phyloP scores from a whole-genome alignment of 176 grass and related monocot species.

The Rhynchospora pubera region DNA sequence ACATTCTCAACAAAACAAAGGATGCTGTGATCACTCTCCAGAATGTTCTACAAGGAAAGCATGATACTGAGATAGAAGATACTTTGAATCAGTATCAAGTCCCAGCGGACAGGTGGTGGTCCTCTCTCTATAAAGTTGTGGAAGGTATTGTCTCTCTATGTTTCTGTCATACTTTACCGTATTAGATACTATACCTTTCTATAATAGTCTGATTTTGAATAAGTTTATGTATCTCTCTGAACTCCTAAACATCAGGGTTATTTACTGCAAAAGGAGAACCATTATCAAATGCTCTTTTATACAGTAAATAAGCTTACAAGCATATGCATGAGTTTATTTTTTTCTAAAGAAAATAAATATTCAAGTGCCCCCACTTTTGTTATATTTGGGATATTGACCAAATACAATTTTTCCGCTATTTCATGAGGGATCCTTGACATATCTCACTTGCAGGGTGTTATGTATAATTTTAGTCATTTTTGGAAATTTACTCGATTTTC shows the following conservation, averaged over 20 bases:
- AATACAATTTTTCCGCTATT: neutral
- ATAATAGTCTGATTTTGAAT: neutral
- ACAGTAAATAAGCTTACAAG: neutral
- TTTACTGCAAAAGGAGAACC: neutral
- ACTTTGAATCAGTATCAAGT: slow-evolving; percentile 54
- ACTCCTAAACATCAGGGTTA: neutral
- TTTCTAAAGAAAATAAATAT: neutral
- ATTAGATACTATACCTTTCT: neutral
- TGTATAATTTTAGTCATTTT: neutral
- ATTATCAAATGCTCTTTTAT: neutral
- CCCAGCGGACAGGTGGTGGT: slow-evolving; percentile 86
- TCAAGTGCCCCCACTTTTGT: neutral
- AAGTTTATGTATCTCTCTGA: neutral
- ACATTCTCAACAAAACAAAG: slow-evolving; percentile 78
- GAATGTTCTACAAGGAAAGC: slow-evolving; percentile 80
- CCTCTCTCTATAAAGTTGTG: slow-evolving; percentile 87
- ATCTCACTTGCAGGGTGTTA: neutral
- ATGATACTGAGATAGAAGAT: slow-evolving; percentile 72
- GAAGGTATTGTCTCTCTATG: slow-evolving; percentile 53
- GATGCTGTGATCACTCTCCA: slow-evolving; percentile 93
- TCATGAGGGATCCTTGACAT: neutral
- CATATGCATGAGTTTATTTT: neutral
- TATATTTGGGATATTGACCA: neutral
- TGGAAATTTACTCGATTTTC: neutral
- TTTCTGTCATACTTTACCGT: neutral